Conservation (phyloP, 2,329 filamentous ascomycete species). For the Cephalotrichum gorgonifer region DNA sequence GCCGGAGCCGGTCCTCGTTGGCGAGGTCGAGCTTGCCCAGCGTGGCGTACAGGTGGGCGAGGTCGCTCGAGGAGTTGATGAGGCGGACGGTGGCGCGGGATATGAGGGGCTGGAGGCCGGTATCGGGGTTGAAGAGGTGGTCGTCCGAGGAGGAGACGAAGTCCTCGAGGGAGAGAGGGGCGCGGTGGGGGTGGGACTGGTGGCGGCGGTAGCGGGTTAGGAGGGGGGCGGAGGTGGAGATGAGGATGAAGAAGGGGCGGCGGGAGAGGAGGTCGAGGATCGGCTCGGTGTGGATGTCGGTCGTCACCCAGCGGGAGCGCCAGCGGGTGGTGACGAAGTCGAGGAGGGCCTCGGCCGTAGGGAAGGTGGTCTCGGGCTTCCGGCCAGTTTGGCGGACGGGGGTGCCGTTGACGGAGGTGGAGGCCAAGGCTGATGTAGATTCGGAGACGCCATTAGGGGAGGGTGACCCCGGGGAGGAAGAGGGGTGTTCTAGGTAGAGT, state of each 20-base stretch:
- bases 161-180: slow-evolving; percentile 31
- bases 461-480: slow-evolving; percentile 50
- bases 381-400: not conserved
- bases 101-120: slow-evolving; percentile 65
- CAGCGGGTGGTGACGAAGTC: slow-evolving; percentile 80
- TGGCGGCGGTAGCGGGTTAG: slow-evolving; percentile 75
- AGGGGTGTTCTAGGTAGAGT: slow-evolving; percentile 44
- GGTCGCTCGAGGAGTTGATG: slow-evolving; percentile 69
- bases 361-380: slow-evolving; percentile 34
- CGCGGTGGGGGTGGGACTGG: slow-evolving; percentile 31
- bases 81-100: slow-evolving; percentile 75
- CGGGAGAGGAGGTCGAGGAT: slow-evolving; percentile 66
- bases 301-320: slow-evolving; percentile 77
- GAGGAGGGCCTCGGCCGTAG: slow-evolving; percentile 56
- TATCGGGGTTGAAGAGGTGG: slow-evolving; percentile 59
- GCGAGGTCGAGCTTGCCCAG: slow-evolving; percentile 67
- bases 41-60: slow-evolving; percentile 61
- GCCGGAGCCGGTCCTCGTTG: slow-evolving; percentile 69
- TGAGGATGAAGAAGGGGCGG: slow-evolving; percentile 84
- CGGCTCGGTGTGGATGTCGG: slow-evolving; percentile 63
- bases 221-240: slow-evolving; percentile 86
- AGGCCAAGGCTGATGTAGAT: not conserved
- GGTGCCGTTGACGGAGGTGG: slow-evolving; percentile 4
- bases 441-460: slow-evolving; percentile 31
- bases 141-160: slow-evolving; percentile 54